Conservation (phyloP, 495 filamentous ascomycete species). For the Penicillium malachiteum region DNA sequence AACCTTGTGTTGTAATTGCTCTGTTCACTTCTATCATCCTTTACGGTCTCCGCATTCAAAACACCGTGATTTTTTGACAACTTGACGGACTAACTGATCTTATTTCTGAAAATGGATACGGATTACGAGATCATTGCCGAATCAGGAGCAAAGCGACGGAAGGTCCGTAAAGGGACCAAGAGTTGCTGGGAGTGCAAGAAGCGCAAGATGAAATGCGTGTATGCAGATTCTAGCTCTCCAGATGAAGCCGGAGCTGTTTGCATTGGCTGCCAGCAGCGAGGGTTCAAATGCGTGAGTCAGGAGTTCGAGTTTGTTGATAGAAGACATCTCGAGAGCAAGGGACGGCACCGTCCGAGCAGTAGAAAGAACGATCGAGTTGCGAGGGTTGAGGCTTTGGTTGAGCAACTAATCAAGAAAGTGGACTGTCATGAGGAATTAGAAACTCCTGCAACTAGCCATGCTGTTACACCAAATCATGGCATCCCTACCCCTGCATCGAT, state of each 20-base stretch:
- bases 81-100: not conserved
- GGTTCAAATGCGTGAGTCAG: constrained; percentile 12
- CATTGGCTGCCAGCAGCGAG: constrained; percentile 11
- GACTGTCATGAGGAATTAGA: not conserved
- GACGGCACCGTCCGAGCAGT: not conserved
- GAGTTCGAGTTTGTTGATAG: constrained; percentile 6
- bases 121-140: constrained; percentile 4
- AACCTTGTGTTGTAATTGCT: no score
- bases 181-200: constrained; percentile 16
- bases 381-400: constrained; percentile 1
- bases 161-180: constrained; percentile 37
- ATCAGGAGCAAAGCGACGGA: constrained; percentile 9
- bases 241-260: constrained; percentile 1
- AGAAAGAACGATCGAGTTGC: constrained; percentile 4
- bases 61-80: not conserved
- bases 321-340: constrained; percentile 27
- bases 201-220: constrained; percentile 15
- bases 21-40: constrained; percentile 3
- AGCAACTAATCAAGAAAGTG: constrained; percentile 12
- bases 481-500: constrained; percentile 3
- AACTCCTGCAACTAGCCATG: not conserved
- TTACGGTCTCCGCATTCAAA: constrained; percentile 1
- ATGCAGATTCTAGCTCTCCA: constrained; percentile 5
- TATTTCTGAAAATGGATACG: not conserved
- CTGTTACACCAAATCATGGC: not conserved